Base-by-base conservation (phyloP, 2,329 filamentous ascomycete species). In the Raffaelea deltoideospora region DNA sequence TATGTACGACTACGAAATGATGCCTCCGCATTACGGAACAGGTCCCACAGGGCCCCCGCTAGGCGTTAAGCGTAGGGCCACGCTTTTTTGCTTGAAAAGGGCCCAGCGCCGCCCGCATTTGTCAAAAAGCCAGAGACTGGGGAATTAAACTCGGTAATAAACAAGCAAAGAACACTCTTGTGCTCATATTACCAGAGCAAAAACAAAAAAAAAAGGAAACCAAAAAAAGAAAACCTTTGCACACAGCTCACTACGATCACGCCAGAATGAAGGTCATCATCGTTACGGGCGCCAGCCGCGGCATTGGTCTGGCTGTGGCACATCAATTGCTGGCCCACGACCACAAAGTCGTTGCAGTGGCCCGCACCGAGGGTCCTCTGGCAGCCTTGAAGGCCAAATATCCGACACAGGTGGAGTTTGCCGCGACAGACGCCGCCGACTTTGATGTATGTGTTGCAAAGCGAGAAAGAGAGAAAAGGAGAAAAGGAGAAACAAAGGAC, bases 261-360 rank as follows among this genome's bases (percentile, higher is more conserved):
- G 32, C 33, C 33, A 46, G 45, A 43, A 41, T 37, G 37, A 47
- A 83, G 52, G 75, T 72, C 18, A 72, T 86, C 50, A 75, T 86
- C 41, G 62, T 87, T 24, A 78, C 73, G 3, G 74, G 74, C 22
- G 72, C 72, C 15, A 76, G 72, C 53, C 69, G 71, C 39, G 74
- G 74, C 20, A 68, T 79, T 36, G 74, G 74, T 33, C 60, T 73
- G 10, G 69, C 69, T 41, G 57, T 76, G 8, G 58, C 70, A 3
- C 54, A 64, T 29, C 55, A 62, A 32, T 58, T 79, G 22, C 55
- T 79, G 8, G 50, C 55, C 17, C 59, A 63, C 30, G 61, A 59
- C 0, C 72, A 78, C 56, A 72, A 68, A 39, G 63, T 78, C 14
- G 66, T 78, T 27, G 51, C 75, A 14, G 65, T 75, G 10, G 71